These are phyloP conservation scores for Graphiopsis chlorocephala DNA, from an alignment of 2,329 filamentous ascomycete genomes.

Conservation along the genomic window DNA sequence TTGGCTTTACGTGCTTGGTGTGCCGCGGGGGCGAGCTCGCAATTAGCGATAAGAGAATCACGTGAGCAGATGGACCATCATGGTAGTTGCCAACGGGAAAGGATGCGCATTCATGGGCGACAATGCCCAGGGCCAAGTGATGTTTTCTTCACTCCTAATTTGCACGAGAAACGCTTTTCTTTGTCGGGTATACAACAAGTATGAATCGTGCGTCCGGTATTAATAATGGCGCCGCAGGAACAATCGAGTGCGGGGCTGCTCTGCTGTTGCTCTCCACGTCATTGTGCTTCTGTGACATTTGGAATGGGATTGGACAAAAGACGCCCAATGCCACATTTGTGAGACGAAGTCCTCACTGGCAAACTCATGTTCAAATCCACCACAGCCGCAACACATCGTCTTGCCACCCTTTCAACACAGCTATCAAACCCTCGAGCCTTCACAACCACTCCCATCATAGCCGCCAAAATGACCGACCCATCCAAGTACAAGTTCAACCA, in stretches of 20 bases:
- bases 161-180: not conserved
- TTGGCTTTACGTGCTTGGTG: constrained; percentile 1
- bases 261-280: not conserved
- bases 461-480: constrained; percentile 57
- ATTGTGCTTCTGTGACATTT: not conserved
- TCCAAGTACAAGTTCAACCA: constrained; percentile 65
- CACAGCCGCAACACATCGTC: not conserved
- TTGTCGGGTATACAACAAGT: not conserved
- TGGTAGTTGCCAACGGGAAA: not conserved
- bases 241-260: constrained; percentile 1
- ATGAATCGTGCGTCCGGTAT: not conserved
- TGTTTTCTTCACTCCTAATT: not conserved
- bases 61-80: not conserved
- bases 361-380: constrained; percentile 6
- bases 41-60: constrained; percentile 1
- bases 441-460: constrained; percentile 32
- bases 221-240: not conserved
- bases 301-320: constrained; percentile 1
- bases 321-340: constrained; percentile 11
- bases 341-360: not conserved
- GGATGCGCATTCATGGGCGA: not conserved
- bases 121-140: not conserved
- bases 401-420: constrained; percentile 19
- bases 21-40: constrained; percentile 2
- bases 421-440: constrained; percentile 13